Percentiles rank a stretch among this genome's conserved stretches.
phyloP scores from a whole-genome alignment of 495 filamentous ascomycete genomes.

The Ascodesmis nigricans region DNA sequence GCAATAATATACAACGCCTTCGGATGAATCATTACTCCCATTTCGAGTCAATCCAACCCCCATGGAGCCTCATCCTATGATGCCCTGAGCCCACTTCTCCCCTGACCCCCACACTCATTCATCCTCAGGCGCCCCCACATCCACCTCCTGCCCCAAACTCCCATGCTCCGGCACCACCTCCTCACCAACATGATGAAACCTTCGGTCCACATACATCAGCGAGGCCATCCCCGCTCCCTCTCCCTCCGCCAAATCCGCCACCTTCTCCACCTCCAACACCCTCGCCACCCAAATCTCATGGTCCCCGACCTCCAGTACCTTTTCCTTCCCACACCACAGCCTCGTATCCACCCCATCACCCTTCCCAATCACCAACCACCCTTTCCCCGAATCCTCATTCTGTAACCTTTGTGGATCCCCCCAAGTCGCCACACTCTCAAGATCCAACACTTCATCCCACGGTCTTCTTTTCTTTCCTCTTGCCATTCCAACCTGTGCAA shows the following conservation, averaged over 20 bases:
- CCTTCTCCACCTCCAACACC: constrained; percentile 11
- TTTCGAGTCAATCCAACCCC: too few relatives aligned
- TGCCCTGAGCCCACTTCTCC: too few relatives aligned
- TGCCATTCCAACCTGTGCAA: constrained; percentile 9
- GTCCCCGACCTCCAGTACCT: constrained; percentile 14
- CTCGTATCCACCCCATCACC: constrained; percentile 18
- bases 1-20: too few relatives aligned
- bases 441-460: constrained; percentile 5
- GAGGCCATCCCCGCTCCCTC: too few relatives aligned
- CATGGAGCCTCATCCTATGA: too few relatives aligned
- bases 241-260: constrained; percentile 7
- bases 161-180: too few relatives aligned
- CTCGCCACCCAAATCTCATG: constrained; percentile 19
- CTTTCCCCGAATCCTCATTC: neutral
- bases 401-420: neutral
- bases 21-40: too few relatives aligned
- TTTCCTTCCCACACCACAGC: constrained; percentile 10
- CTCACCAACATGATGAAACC: too few relatives aligned
- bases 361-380: constrained; percentile 5
- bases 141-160: too few relatives aligned
- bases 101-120: too few relatives aligned
- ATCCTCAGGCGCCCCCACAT: too few relatives aligned
- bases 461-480: constrained; percentile 3
- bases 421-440: constrained; percentile 2
- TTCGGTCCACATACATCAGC: too few relatives aligned